A percentile compares a stretch with the other conserved stretches of the same genome.
Conservation (phyloP, 2,329 filamentous ascomycete genomes). For the Cladosporium sp. region DNA sequence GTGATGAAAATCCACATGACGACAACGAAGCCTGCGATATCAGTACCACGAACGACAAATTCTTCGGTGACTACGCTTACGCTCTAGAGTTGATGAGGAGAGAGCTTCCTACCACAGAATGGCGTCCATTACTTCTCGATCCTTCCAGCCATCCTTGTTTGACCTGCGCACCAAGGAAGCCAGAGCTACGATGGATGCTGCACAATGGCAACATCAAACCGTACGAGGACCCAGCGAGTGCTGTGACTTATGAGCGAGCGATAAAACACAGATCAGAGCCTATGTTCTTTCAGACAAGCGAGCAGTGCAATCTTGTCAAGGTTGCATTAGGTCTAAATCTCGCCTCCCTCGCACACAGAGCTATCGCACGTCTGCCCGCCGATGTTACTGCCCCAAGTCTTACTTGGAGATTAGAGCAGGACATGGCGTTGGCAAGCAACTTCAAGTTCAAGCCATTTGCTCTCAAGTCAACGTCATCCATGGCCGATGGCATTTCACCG, state of each 20-base stretch:
- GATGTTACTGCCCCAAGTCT: not conserved
- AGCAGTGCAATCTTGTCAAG: not conserved
- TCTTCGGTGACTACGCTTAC: constrained; percentile 19
- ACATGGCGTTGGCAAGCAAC: not conserved
- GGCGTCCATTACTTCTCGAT: constrained; percentile 14
- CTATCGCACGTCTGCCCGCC: constrained; percentile 17
- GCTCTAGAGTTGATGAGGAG: constrained; percentile 24
- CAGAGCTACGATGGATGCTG: constrained; percentile 36
- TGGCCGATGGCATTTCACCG: not conserved
- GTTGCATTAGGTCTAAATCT: constrained; percentile 27
- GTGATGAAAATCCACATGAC: not conserved
- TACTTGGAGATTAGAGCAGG: constrained; percentile 3
- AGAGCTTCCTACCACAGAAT: constrained; percentile 16
- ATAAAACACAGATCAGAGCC: constrained; percentile 46
- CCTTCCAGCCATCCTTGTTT: constrained; percentile 8
- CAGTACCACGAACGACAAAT: not conserved
- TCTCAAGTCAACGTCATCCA: not conserved
- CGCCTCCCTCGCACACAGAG: constrained; percentile 27
- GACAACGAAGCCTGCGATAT: not conserved
- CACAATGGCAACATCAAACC: constrained; percentile 33
- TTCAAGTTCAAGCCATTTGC: not conserved
- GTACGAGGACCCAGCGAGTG: constrained; percentile 48
- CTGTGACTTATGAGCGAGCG: constrained; percentile 46
- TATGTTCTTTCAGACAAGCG: constrained; percentile 17
- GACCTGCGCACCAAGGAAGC: constrained; percentile 36